Evolutionary conservation across 371 early-diverging fungal genomes (phyloP).

Genomic region (Furculomyces boomerangus): DNA sequence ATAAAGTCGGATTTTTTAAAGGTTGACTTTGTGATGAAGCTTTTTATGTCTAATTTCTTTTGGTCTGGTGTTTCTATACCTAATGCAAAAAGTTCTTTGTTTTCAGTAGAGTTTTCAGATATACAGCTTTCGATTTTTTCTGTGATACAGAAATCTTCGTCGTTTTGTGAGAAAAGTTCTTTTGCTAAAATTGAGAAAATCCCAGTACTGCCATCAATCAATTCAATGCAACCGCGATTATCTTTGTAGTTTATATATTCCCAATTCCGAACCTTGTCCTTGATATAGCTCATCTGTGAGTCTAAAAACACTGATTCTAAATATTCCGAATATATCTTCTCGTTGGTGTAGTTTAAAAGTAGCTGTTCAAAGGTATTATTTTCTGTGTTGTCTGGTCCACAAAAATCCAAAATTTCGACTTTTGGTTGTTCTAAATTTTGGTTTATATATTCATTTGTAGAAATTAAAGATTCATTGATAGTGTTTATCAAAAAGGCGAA

Average conservation of each 20-base stretch:
- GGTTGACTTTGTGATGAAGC: constrained; percentile 76
- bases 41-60: constrained; percentile 26
- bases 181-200: constrained; percentile 93
- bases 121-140: constrained; percentile 71
- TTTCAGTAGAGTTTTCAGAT: constrained; percentile 9
- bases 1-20: constrained; percentile 69
- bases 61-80: not conserved
- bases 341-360: constrained; percentile 97
- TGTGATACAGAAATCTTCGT: constrained; percentile 63
- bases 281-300: constrained; percentile 92
- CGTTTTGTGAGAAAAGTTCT: constrained; percentile 77
- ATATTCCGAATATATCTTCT: constrained; percentile 90
- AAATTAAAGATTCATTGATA: constrained; percentile 59
- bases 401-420: constrained; percentile 76
- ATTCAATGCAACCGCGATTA: constrained; percentile 97
- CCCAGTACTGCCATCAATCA: constrained; percentile 94
- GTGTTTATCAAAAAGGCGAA: constrained; percentile 86
- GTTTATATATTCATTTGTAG: constrained; percentile 6
- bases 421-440: constrained; percentile 32
- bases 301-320: constrained; percentile 90
- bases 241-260: constrained; percentile 91
- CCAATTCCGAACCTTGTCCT: constrained; percentile 77
- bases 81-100: no score
- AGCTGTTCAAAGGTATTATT: constrained; percentile 99
- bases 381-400: constrained; percentile 93